Conservation (phyloP, 1,284 basidiomycete genomes). For the Fomitopsis betulina region DNA sequence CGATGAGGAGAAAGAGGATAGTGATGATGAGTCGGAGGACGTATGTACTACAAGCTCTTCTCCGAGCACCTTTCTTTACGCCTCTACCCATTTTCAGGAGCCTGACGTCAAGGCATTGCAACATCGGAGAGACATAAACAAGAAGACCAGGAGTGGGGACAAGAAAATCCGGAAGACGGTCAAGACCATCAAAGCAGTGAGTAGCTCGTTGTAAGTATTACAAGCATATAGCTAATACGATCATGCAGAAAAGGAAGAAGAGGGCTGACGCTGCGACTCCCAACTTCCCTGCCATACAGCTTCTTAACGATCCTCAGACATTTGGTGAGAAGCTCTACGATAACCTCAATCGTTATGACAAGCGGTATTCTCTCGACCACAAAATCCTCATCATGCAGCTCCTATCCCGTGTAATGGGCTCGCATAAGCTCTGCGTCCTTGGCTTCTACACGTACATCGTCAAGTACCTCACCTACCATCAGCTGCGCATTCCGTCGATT, state of each 20-base stretch:
- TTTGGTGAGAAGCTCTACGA: slow-evolving; percentile 96
- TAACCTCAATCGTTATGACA: slow-evolving; percentile 83
- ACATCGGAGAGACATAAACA: slow-evolving; percentile 85
- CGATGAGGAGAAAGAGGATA: slow-evolving; percentile 64
- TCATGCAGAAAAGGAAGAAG: slow-evolving; percentile 57
- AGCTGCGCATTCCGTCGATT: slow-evolving; percentile 92
- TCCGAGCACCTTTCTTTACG: slow-evolving; percentile 5
- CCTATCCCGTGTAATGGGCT: slow-evolving; percentile 91
- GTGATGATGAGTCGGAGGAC: slow-evolving; percentile 70
- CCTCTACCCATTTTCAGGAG: slow-evolving; percentile 33
- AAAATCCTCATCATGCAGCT: slow-evolving; percentile 98
- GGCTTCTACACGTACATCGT: slow-evolving; percentile 97
- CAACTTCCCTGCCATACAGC: slow-evolving; percentile 93
- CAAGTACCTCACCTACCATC: slow-evolving; percentile 91
- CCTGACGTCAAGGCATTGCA: slow-evolving; percentile 71
- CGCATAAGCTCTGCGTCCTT: slow-evolving; percentile 91
- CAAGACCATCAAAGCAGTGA: slow-evolving; percentile 55
- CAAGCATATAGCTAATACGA: background rate
- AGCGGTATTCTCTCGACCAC: slow-evolving; percentile 92
- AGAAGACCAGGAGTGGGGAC: slow-evolving; percentile 79
- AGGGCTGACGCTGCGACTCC: slow-evolving; percentile 41
- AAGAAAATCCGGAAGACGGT: slow-evolving; percentile 74
- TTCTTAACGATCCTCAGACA: slow-evolving; percentile 93
- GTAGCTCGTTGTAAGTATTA: slow-evolving; percentile 5
- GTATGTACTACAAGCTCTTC: slow-evolving; percentile 25